Conservation (phyloP, 805 yeast species). For the Cyberlindnera maritima region DNA sequence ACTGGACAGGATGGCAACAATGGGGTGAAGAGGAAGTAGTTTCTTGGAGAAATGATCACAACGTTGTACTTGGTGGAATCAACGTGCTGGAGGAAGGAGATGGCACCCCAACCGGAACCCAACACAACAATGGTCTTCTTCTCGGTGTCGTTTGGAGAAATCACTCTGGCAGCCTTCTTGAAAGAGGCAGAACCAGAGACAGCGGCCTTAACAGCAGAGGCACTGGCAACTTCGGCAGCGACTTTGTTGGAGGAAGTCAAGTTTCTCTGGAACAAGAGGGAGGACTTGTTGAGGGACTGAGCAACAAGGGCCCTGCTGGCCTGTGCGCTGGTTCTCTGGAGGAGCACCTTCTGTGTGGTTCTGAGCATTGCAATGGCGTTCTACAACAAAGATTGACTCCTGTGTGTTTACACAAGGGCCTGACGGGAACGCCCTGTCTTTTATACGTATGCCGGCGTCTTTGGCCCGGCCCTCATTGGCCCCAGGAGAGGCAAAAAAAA, state of each 20-base stretch:
- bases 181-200: constrained; percentile 36
- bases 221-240: constrained; percentile 7
- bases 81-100: constrained; percentile 76
- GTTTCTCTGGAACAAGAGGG: constrained; percentile 12
- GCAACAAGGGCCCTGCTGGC: constrained; percentile 10
- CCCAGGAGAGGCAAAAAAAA: not conserved
- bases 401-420: not conserved
- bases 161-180: constrained; percentile 37
- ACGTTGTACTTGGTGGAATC: constrained; percentile 89
- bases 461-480: constrained; percentile 6
- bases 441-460: constrained; percentile 7
- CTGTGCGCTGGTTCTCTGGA: constrained; percentile 14
- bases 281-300: constrained; percentile 13
- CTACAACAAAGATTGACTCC: not conserved
- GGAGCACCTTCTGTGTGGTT: constrained; percentile 15
- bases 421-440: constrained; percentile 2
- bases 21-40: constrained; percentile 92
- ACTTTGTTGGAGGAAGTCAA: constrained; percentile 9
- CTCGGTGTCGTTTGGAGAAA: constrained; percentile 31
- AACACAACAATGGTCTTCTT: constrained; percentile 55
- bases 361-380: constrained; percentile 11
- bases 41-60: constrained; percentile 86
- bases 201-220: constrained; percentile 12
- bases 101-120: constrained; percentile 96
- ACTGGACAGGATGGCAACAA: constrained; percentile 90